Percentiles rank a stretch among this genome's conserved stretches.
These are phyloP conservation scores for Clarkia xantiana DNA, from an alignment of 345 rosid genomes.

Conservation along the genomic window DNA sequence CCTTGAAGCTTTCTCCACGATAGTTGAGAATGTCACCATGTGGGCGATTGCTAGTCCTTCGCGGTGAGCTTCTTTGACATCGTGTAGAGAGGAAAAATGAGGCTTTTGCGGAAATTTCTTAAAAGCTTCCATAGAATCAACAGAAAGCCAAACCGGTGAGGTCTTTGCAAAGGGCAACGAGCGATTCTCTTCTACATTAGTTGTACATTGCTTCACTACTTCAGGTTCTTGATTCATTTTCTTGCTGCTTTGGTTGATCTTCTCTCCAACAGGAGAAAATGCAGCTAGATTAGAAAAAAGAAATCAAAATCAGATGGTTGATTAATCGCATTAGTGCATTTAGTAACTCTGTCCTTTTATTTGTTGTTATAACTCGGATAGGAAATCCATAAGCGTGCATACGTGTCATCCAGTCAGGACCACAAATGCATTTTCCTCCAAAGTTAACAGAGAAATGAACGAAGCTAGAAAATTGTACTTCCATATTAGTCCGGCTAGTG, in stretches of 20 bases:
- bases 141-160: slow-evolving; percentile 1
- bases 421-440: too few relatives aligned
- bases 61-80: background rate
- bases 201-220: background rate
- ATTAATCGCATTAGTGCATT: too few relatives aligned
- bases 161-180: slow-evolving; percentile 58
- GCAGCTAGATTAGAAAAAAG: too few relatives aligned
- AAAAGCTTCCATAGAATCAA: slow-evolving; percentile 1
- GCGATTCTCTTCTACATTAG: background rate
- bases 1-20: background rate
- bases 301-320: too few relatives aligned
- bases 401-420: too few relatives aligned
- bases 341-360: too few relatives aligned
- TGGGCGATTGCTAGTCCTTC: slow-evolving; percentile 5
- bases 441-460: too few relatives aligned
- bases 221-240: background rate
- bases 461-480: too few relatives aligned
- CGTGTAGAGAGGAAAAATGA: background rate
- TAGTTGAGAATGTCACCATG: slow-evolving; percentile 3
- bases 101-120: slow-evolving; percentile 5
- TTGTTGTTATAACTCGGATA: too few relatives aligned
- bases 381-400: too few relatives aligned
- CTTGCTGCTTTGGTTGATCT: background rate
- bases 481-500: too few relatives aligned
- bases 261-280: too few relatives aligned